Conservation (phyloP, 345 rosid genomes). For the Eucalyptus pauciflora region DNA sequence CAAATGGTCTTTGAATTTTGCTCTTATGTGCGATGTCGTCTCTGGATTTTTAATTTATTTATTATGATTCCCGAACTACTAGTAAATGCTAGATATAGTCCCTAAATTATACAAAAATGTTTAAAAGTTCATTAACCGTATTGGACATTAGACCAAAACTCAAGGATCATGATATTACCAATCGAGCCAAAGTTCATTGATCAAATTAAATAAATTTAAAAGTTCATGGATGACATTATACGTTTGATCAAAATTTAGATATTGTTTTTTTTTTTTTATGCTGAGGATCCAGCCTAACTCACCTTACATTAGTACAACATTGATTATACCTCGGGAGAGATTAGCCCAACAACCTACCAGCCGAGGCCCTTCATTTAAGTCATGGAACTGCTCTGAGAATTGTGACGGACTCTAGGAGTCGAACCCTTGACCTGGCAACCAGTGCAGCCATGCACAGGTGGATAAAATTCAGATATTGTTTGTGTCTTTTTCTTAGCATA, state of each 20-base stretch:
- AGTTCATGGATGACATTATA: fast-evolving
- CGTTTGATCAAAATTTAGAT: fast-evolving
- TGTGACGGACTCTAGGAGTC: too few relatives aligned
- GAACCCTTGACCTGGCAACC: too few relatives aligned
- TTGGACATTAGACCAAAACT: background rate
- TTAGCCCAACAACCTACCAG: too few relatives aligned
- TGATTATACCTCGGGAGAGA: too few relatives aligned
- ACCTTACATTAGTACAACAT: too few relatives aligned
- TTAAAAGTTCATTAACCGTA: fast-evolving
- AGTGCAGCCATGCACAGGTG: too few relatives aligned
- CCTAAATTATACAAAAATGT: fast-evolving
- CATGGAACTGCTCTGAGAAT: too few relatives aligned
- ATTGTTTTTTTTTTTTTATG: too few relatives aligned
- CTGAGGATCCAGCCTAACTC: too few relatives aligned
- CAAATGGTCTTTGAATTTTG: fast-evolving
- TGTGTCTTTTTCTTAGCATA: fast-evolving
- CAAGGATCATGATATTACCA: fast-evolving
- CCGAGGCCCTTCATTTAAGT: too few relatives aligned
- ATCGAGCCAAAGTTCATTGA: fast-evolving
- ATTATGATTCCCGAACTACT: fast-evolving
- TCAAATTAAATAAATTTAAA: fast-evolving
- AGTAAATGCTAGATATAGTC: fast-evolving
- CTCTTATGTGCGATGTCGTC: fast-evolving
- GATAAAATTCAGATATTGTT: too few relatives aligned
- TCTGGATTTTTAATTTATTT: background rate